Evolutionary conservation across 495 filamentous ascomycete species (phyloP).

Genomic region (Tuber aestivum): DNA sequence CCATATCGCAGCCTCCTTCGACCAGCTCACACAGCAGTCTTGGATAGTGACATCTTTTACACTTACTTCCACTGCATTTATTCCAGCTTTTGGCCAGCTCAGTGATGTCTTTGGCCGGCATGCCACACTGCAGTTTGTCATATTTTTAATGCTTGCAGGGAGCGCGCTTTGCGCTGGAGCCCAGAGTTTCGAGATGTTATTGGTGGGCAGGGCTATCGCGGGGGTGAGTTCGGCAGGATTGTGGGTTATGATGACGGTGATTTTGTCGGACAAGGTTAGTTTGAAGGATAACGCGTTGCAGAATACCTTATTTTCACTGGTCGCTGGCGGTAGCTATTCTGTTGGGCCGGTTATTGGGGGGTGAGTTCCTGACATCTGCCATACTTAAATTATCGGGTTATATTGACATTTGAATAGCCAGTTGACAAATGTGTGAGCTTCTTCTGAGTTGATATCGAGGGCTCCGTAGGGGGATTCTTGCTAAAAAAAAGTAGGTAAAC

Average conservation of each 20-base stretch:
- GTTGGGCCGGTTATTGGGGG: neutral
- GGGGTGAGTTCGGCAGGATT: constrained; percentile 8
- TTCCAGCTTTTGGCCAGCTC: neutral
- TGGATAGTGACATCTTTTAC: neutral
- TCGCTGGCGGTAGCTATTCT: constrained; percentile 2
- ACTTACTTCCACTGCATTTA: neutral
- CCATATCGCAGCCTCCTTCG: neutral
- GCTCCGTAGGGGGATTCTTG: neutral
- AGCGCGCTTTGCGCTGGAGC: neutral
- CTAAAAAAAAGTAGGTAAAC: neutral
- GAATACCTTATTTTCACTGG: constrained; percentile 4
- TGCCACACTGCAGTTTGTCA: neutral
- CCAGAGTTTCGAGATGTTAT: neutral
- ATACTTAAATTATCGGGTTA: neutral
- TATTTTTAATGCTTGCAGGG: neutral
- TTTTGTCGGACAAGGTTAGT: constrained; percentile 19
- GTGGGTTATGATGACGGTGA: constrained; percentile 10
- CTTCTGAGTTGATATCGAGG: neutral
- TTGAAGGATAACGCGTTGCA: constrained; percentile 12
- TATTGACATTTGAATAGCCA: neutral
- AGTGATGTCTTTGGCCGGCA: neutral
- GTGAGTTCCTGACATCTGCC: neutral
- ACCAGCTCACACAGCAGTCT: neutral
- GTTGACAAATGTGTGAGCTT: neutral
- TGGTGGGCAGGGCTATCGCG: constrained; percentile 7